Base-by-base conservation (phyloP, 805 yeast species). In the Lachancea sp. region DNA sequence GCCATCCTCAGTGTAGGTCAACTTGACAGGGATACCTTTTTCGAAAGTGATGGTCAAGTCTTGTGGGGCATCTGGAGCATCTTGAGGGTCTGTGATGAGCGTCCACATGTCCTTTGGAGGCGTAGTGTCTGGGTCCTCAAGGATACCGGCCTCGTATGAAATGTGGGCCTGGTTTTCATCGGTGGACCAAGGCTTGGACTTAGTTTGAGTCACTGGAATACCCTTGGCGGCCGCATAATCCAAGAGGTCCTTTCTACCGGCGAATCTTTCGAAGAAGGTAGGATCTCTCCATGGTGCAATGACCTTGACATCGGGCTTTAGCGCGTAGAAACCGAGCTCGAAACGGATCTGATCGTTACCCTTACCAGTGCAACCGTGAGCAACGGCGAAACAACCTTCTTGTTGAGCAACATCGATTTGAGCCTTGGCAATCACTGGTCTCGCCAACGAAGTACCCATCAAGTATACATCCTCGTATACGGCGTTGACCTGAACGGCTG, bases 71-170 rank as follows among this genome's bases (percentile, higher is more conserved):
- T 85, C 80, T 59, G 98, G 98, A 42, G 98, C 97, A 61, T 90
- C 97, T 29, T 71, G 63, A 57, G 98, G 97, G 68, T 90, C 98
- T 46, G 83, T 86, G 31, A 96, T 92, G 64, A 92, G 78, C 72
- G 92, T 92, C 98, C 98, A 92, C 98, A 92, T 92, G 67, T 92
- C 98, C 74, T 89, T 90, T 70, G 98, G 98, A 50, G 98, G 98
- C 39, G 98, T 92, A 55, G 90, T 80, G 67, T 92, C 85, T 62
- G 99, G 99, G 71, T 92, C 96, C 72, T 92, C 99, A 60, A 92
- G 78, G 54, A 92, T 92, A 70, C 99, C 99, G 50, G 99, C 99
- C 75, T 92, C 99, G 66, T 85, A 92, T 29, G 97, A 90, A 66
- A 92, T 92, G 70, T 92, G 99, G 34, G 97, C 98, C 79, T 90